A percentile compares a stretch with the other conserved stretches of the same genome.
phyloP scores from a whole-genome alignment of 2,329 filamentous ascomycete species.

The Pezicula carpinea region DNA sequence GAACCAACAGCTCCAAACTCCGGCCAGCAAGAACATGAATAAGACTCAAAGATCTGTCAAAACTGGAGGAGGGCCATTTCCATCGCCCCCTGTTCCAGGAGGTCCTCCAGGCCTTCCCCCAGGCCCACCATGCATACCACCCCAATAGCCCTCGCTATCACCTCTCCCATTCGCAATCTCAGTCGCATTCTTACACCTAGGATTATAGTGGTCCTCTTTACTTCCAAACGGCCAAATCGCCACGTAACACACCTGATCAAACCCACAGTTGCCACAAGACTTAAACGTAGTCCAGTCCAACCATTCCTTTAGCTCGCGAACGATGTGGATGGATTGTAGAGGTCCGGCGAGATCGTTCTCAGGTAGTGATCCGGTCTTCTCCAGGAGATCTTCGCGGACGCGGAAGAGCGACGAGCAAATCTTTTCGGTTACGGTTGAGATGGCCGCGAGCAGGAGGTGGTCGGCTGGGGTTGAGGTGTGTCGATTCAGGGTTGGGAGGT shows the following conservation, averaged over 20 bases:
- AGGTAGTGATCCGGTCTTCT: neutral
- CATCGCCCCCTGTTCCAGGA: neutral
- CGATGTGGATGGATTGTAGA: neutral
- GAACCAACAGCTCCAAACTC: no score
- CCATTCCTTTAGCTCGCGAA: slow-evolving; percentile 17
- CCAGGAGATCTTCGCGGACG: slow-evolving; percentile 4
- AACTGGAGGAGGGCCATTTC: neutral
- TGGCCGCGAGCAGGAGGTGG: slow-evolving; percentile 30
- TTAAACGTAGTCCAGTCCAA: slow-evolving; percentile 55
- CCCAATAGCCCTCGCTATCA: neutral
- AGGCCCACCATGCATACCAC: neutral
- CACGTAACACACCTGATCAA: slow-evolving; percentile 52
- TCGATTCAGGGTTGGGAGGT: slow-evolving; percentile 29
- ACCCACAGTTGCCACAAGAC: slow-evolving; percentile 45
- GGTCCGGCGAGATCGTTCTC: neutral
- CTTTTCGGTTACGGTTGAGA: slow-evolving; percentile 31
- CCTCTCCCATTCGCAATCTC: neutral
- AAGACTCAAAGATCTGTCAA: no score
- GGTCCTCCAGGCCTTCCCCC: neutral
- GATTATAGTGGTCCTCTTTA: slow-evolving; percentile 46
- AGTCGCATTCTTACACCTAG: slow-evolving; percentile 34
- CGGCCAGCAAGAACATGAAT: no score
- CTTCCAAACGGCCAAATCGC: slow-evolving; percentile 60
- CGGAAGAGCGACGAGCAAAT: slow-evolving; percentile 31
- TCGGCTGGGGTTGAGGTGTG: neutral